These are phyloP conservation scores for Ailanthus altissimus DNA, from an alignment of 345 rosid species.

Conservation along the genomic window DNA sequence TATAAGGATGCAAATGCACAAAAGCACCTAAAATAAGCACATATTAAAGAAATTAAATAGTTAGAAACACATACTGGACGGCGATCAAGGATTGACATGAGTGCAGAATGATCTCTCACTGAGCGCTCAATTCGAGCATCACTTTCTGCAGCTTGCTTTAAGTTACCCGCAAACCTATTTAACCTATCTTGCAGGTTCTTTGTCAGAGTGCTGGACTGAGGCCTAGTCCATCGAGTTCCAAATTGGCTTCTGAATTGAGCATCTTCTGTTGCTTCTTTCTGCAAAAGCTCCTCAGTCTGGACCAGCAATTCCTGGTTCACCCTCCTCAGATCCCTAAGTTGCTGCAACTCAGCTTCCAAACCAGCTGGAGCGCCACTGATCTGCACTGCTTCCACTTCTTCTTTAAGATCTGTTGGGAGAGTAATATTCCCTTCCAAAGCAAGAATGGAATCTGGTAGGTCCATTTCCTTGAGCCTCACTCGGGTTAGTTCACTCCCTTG, in stretches of 20 bases:
- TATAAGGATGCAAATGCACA: neutral
- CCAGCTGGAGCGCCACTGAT: constrained; percentile 93
- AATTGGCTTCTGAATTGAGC: constrained; percentile 92
- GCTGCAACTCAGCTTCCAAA: constrained; percentile 89
- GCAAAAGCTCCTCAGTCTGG: constrained; percentile 94
- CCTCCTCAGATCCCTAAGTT: constrained; percentile 85
- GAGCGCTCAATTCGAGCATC: constrained; percentile 94
- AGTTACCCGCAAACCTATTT: constrained; percentile 86
- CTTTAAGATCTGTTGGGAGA: constrained; percentile 77
- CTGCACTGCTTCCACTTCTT: constrained; percentile 96
- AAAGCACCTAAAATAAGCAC: neutral
- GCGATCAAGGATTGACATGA: constrained; percentile 89
- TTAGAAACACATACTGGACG: constrained; percentile 62
- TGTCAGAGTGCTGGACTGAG: constrained; percentile 93
- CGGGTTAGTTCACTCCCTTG: constrained; percentile 94
- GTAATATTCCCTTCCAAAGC: constrained; percentile 77
- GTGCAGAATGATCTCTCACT: constrained; percentile 73
- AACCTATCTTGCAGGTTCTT: constrained; percentile 95
- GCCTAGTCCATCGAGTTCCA: constrained; percentile 99
- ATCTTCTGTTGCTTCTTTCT: constrained; percentile 95
- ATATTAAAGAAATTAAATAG: neutral
- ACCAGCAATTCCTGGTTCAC: constrained; percentile 90
- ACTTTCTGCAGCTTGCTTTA: constrained; percentile 98
- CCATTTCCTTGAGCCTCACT: constrained; percentile 98
- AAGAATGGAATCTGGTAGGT: constrained; percentile 94